Evolutionary conservation across 805 yeast species (phyloP).

Genomic region (Vanderwaltozyma tropicalis): DNA sequence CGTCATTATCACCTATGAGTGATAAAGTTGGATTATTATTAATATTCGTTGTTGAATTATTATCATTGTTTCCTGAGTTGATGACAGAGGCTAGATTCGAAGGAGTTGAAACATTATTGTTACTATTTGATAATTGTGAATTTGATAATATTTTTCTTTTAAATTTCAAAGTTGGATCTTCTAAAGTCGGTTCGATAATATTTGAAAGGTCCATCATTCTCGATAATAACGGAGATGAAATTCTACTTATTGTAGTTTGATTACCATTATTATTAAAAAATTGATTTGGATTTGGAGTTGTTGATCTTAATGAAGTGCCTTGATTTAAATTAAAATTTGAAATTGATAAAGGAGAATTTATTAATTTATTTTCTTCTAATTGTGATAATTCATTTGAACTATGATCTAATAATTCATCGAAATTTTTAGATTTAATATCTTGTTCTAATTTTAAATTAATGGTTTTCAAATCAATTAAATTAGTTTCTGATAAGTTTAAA

Average conservation of each 20-base stretch:
- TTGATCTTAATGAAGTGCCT: slow-evolving; percentile 10
- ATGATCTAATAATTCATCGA: slow-evolving; percentile 20
- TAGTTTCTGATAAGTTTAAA: slow-evolving; percentile 65
- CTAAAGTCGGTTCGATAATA: slow-evolving; percentile 30
- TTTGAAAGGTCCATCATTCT: slow-evolving; percentile 30
- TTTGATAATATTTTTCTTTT: slow-evolving; percentile 5
- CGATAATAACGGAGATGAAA: slow-evolving; percentile 27
- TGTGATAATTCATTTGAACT: slow-evolving; percentile 22
- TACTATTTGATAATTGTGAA: neutral
- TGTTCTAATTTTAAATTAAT: no score
- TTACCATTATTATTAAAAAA: neutral
- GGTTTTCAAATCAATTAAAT: neutral
- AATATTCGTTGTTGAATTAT: neutral
- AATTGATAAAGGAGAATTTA: slow-evolving; percentile 9
- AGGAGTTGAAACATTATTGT: neutral
- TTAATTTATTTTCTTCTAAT: slow-evolving; percentile 13
- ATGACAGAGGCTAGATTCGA: neutral
- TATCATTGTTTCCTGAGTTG: neutral
- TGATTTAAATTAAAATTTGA: slow-evolving; percentile 3
- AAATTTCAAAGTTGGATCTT: slow-evolving; percentile 26
- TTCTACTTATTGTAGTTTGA: slow-evolving; percentile 20
- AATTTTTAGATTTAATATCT: slow-evolving; percentile 10
- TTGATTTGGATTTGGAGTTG: slow-evolving; percentile 5
- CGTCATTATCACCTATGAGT: slow-evolving; percentile 26
- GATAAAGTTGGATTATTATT: slow-evolving; percentile 4